Conservation (phyloP, 2,329 filamentous ascomycete species). For the Colletotrichum eremochloae region DNA sequence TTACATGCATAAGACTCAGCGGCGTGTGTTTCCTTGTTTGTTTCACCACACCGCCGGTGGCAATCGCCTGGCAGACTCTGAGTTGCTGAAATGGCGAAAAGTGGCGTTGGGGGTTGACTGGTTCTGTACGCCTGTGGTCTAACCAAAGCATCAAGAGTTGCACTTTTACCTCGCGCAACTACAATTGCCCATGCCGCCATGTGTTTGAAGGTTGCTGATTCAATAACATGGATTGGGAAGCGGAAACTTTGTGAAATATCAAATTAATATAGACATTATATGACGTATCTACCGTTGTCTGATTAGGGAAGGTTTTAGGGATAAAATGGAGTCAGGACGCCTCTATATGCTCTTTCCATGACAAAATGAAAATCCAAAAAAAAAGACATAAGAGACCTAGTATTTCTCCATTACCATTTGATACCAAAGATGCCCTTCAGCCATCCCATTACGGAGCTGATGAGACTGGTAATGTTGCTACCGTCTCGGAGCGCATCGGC, state of each 20-base stretch:
- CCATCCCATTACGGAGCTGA: conserved; percentile 27
- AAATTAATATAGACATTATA: conserved; percentile 35
- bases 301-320: conserved; percentile 1
- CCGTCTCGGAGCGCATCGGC: conserved; percentile 50
- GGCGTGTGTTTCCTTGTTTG: too few species aligned
- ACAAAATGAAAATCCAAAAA: neutral
- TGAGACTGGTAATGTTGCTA: conserved; percentile 22
- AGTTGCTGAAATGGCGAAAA: too few species aligned
- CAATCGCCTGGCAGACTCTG: too few species aligned
- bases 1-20: too few species aligned
- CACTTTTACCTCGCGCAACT: too few species aligned
- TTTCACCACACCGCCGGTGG: too few species aligned
- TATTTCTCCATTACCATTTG: neutral
- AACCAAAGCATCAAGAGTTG: too few species aligned
- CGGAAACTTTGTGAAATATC: neutral
- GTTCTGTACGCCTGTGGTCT: too few species aligned
- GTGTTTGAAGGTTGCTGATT: too few species aligned
- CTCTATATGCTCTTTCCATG: conserved; percentile 4
- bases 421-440: conserved; percentile 26
- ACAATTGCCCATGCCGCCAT: too few species aligned
- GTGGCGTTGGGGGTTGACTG: too few species aligned
- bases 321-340: conserved; percentile 17
- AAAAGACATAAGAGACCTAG: neutral
- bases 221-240: too few species aligned
- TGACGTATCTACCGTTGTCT: conserved; percentile 31